Percentiles rank a stretch among this genome's conserved stretches.
Evolutionary conservation across 495 filamentous ascomycete genomes (phyloP).

Genomic region (Chaetomium fimeti): DNA sequence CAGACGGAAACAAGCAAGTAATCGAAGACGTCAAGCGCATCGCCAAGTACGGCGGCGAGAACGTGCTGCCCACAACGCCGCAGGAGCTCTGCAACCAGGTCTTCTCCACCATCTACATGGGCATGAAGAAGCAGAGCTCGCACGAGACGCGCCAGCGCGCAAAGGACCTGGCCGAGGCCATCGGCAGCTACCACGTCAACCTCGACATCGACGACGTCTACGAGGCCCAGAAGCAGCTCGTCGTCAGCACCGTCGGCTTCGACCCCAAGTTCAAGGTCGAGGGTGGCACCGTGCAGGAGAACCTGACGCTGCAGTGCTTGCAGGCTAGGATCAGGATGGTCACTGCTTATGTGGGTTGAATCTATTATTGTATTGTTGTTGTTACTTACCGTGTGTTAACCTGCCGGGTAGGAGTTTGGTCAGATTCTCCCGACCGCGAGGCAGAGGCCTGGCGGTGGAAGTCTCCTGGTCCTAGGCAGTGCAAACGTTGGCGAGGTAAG

Average conservation of each 20-base stretch:
- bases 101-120: conserved; percentile 81
- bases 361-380: background rate
- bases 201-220: conserved; percentile 71
- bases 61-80: conserved; percentile 54
- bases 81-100: conserved; percentile 63
- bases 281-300: conserved; percentile 35
- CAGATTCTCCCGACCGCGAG: conserved; percentile 47
- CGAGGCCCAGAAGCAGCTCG: conserved; percentile 39
- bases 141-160: conserved; percentile 72
- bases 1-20: conserved; percentile 60
- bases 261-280: conserved; percentile 58
- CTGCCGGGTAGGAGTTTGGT: conserved; percentile 27
- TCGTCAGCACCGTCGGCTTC: conserved; percentile 38
- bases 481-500: conserved; percentile 50
- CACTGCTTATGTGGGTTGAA: conserved; percentile 56
- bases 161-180: conserved; percentile 61
- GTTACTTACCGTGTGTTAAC: conserved; percentile 3
- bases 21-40: conserved; percentile 67
- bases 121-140: conserved; percentile 67
- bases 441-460: conserved; percentile 48
- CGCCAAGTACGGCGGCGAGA: conserved; percentile 52
- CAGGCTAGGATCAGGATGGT: conserved; percentile 84
- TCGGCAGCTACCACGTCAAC: conserved; percentile 73
- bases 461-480: conserved; percentile 43
- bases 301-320: conserved; percentile 73